Evolutionary conservation across 805 yeast species (phyloP).

Genomic region (Myxozyma sirexii): DNA sequence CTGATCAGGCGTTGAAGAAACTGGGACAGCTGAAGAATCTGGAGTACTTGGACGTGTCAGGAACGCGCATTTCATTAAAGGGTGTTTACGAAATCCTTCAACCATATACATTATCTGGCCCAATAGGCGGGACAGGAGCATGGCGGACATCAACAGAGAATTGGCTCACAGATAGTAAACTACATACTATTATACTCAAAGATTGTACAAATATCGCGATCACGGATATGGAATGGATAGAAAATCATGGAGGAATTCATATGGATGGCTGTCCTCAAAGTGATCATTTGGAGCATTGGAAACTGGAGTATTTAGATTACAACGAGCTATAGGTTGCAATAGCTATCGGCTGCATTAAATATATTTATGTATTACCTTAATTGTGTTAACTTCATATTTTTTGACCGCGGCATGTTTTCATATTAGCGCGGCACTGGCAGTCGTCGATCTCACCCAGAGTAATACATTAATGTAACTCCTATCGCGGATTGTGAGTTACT

Average conservation of each 20-base stretch:
- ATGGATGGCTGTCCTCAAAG: background rate
- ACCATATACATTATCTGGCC: background rate
- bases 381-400: too few relatives aligned
- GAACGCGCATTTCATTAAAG: background rate
- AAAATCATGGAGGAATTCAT: conserved; percentile 5
- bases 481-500: too few relatives aligned
- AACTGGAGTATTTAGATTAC: background rate
- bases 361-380: too few relatives aligned
- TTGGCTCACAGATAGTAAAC: background rate
- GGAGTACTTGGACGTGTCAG: conserved; percentile 11
- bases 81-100: background rate
- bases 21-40: background rate
- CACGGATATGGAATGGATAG: conserved; percentile 4
- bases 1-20: conserved; percentile 1
- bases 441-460: too few relatives aligned
- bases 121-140: background rate
- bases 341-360: too few relatives aligned
- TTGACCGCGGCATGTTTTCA: too few relatives aligned
- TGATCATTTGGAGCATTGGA: conserved; percentile 9
- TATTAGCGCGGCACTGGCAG: too few relatives aligned
- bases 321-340: too few relatives aligned
- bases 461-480: too few relatives aligned
- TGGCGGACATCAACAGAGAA: background rate
- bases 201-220: background rate
- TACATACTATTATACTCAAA: conserved; percentile 7